Evolutionary conservation across 2,329 filamentous ascomycete species (phyloP).

Genomic region (Raffaelea deltoideospora): DNA sequence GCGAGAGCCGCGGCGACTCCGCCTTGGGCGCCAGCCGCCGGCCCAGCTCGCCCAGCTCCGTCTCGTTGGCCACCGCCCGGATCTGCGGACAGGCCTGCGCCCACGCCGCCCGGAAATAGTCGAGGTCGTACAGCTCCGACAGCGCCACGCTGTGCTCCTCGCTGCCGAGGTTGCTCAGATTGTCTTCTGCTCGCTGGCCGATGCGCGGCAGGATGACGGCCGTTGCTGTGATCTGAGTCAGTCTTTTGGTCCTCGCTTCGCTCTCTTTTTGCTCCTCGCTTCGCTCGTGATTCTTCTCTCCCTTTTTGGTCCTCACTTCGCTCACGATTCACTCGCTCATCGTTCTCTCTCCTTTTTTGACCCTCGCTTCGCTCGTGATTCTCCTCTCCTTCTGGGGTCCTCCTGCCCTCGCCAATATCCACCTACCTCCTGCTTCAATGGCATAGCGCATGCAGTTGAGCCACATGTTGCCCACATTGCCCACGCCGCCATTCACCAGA

Average conservation of each 20-base stretch:
- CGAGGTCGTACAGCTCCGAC: slow-evolving; percentile 4
- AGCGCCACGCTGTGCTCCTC: slow-evolving; percentile 4
- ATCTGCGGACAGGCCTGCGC: slow-evolving; percentile 7
- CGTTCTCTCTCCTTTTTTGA: too few species aligned
- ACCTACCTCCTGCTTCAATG: slow-evolving; percentile 14
- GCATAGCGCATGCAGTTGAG: slow-evolving; percentile 22
- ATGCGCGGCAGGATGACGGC: slow-evolving; percentile 8
- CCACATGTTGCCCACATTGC: slow-evolving; percentile 19
- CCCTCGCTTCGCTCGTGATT: too few species aligned
- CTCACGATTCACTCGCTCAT: too few species aligned
- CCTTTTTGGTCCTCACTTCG: too few species aligned
- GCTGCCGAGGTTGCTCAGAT: slow-evolving; percentile 7
- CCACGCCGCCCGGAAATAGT: slow-evolving; percentile 7
- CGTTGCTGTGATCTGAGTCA: slow-evolving; percentile 3
- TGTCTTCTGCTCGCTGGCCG: slow-evolving; percentile 12
- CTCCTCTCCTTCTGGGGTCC: too few species aligned
- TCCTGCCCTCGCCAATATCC: slow-evolving; percentile 1
- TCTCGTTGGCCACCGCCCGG: slow-evolving; percentile 5
- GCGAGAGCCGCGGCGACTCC: slow-evolving; percentile 2
- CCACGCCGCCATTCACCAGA: slow-evolving; percentile 20
- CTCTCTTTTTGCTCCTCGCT: too few species aligned
- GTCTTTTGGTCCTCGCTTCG: too few species aligned
- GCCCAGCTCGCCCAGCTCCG: slow-evolving; percentile 2
- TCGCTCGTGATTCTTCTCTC: too few species aligned
- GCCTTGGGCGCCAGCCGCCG: not conserved